Base-by-base conservation (phyloP, 2,329 filamentous ascomycete genomes). In the Didymella pomorum region DNA sequence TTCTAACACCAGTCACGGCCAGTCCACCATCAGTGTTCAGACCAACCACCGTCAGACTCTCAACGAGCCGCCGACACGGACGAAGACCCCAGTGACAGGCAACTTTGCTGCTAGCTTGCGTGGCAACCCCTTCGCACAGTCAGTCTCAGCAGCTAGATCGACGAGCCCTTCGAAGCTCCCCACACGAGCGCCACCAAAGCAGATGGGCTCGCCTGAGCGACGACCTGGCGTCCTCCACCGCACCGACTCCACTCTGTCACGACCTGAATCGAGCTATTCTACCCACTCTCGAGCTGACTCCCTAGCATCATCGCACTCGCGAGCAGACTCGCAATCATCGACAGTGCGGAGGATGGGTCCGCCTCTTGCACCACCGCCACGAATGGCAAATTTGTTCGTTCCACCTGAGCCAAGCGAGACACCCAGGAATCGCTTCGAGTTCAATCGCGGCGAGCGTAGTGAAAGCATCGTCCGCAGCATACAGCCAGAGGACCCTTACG, bases 401-500 rank as follows among this genome's bases (percentile, higher is more conserved):
- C 84, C 85, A 45, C 82, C 84, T 4, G 72, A 75, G 26, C 80
- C 68, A 10, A 58, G 76, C 4, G 74, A 78, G 12, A 86, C 78
- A 79, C 87, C 72, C 69, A 46, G 74, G 58, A 70, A 72, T 45
- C 66, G 72, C n/a, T 78, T 76, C 57, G 73, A 76, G 8, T 71
- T 70, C 42, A 79, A 79, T 43, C 70, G 71, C 16, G 64, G 69
- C 9, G 81, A 83, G 20, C 82, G 85, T 42, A 84, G 83, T 66
- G 81, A 79, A 43, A 87, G 85, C 55, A 84, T 87, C 55, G 82
- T 89, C 9, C 81, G 86, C 11, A 84, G 85, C 33, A 79, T 87
- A 45, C 81, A 80, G 59, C 91, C 91, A 0, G 94, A 97, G 69
- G 94, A 97, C 68, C 89, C 92, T 0, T 97, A 96, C 70, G 89